A percentile compares a stretch with the other conserved stretches of the same genome.
phyloP scores from a whole-genome alignment of 805 yeast genomes.

The Isabelozyma rhagii region DNA sequence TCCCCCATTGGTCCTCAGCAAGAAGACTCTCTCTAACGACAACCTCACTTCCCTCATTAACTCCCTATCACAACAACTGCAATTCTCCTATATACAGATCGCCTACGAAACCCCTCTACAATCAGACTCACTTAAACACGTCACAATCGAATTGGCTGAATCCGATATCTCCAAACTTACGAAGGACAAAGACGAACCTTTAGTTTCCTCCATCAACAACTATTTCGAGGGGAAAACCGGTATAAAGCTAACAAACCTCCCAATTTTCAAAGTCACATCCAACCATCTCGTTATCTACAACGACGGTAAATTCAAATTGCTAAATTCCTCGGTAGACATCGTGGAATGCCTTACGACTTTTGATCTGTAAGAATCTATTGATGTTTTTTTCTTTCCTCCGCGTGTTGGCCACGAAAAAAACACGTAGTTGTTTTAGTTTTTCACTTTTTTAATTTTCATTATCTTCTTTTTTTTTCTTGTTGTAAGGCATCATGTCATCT shows the following conservation, averaged over 20 bases:
- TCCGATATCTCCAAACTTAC: slow-evolving; percentile 10
- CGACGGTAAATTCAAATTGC: slow-evolving; percentile 15
- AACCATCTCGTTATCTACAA: slow-evolving; percentile 13
- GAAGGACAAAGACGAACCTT: slow-evolving; percentile 2
- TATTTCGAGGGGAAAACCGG: slow-evolving; percentile 18
- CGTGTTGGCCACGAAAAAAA: slow-evolving; percentile 1
- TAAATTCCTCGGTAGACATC: not conserved
- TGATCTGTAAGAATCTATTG: not conserved
- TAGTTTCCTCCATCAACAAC: slow-evolving; percentile 13
- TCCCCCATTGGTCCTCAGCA: slow-evolving; percentile 7
- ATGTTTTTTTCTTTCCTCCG: not conserved
- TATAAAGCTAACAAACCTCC: slow-evolving; percentile 17
- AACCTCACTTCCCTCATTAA: slow-evolving; percentile 5
- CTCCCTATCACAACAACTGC: slow-evolving; percentile 1
- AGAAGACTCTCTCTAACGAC: slow-evolving; percentile 2
- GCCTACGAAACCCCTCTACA: slow-evolving; percentile 1
- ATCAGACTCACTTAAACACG: slow-evolving; percentile 1
- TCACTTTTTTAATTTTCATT: slow-evolving; percentile 2
- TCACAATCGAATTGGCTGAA: slow-evolving; percentile 14
- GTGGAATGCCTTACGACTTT: not conserved
- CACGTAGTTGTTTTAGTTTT: slow-evolving; percentile 1
- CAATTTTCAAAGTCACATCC: slow-evolving; percentile 15
- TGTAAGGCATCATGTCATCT: slow-evolving; percentile 8
- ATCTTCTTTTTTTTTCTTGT: not conserved
- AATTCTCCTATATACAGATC: slow-evolving; percentile 1